A percentile compares a stretch with the other conserved stretches of the same genome.
These are phyloP conservation scores for Zygosaccharomyces lentus DNA, from an alignment of 805 yeast genomes.

Conservation along the genomic window DNA sequence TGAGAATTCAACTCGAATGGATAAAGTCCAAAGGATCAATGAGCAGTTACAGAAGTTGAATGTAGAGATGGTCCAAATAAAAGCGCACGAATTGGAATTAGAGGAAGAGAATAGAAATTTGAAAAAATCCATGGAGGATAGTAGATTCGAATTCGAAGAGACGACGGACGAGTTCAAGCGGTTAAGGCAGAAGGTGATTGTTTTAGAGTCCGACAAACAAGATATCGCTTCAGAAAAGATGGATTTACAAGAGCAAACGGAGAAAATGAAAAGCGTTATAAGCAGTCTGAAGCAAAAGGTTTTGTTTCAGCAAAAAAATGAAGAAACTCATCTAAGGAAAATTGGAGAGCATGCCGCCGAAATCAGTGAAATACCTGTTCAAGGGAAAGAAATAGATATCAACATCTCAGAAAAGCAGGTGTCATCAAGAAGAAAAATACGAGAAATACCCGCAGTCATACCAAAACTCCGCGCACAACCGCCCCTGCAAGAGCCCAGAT, in stretches of 20 bases:
- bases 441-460: neutral
- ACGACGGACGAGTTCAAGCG: slow-evolving; percentile 17
- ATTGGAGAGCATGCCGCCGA: slow-evolving; percentile 5
- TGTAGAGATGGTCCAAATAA: slow-evolving; percentile 29
- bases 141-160: slow-evolving; percentile 19
- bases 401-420: neutral
- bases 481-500: neutral
- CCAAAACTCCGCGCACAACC: neutral
- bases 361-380: neutral
- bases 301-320: slow-evolving; percentile 5
- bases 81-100: slow-evolving; percentile 27
- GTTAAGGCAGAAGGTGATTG: slow-evolving; percentile 19
- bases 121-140: slow-evolving; percentile 19
- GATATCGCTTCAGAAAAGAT: slow-evolving; percentile 22
- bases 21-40: slow-evolving; percentile 20
- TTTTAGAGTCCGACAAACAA: slow-evolving; percentile 22
- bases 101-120: slow-evolving; percentile 28
- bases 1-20: slow-evolving; percentile 17
- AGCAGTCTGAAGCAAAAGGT: slow-evolving; percentile 16
- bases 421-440: neutral
- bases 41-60: slow-evolving; percentile 33
- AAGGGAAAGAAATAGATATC: slow-evolving; percentile 6
- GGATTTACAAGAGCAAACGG: slow-evolving; percentile 26
- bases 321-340: slow-evolving; percentile 4
- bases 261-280: slow-evolving; percentile 17